Percentiles rank a stretch among this genome's conserved stretches.
Conservation (phyloP, 225 moss, liverwort and hornwort species). For the Lunularia cruciata region DNA sequence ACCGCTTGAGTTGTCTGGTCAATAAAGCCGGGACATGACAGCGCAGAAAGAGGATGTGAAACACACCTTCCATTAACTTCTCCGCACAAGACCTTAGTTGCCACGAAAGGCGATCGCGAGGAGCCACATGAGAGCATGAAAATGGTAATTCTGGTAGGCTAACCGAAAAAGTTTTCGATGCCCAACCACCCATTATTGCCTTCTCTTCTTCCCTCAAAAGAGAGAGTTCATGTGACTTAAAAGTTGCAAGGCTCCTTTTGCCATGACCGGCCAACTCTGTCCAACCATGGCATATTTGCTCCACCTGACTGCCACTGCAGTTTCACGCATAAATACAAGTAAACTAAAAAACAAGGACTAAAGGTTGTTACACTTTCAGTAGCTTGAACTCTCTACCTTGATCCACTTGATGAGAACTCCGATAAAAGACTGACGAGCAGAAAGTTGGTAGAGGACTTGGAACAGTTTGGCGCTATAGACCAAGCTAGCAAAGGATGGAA, state of each 20-base stretch:
- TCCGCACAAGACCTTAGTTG: slow-evolving; percentile 42
- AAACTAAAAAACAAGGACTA: not conserved
- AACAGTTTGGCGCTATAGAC: slow-evolving; percentile 51
- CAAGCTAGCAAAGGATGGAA: slow-evolving; percentile 58
- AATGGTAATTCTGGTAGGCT: slow-evolving; percentile 28
- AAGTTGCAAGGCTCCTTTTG: slow-evolving; percentile 17
- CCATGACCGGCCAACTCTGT: slow-evolving; percentile 25
- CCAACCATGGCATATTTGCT: slow-evolving; percentile 65
- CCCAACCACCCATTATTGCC: slow-evolving; percentile 56
- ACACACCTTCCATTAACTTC: slow-evolving; percentile 49
- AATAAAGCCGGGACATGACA: too few relatives aligned
- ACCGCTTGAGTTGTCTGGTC: too few relatives aligned
- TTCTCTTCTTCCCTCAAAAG: slow-evolving; percentile 48
- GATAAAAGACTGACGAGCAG: slow-evolving; percentile 34
- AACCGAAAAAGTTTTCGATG: slow-evolving; percentile 23
- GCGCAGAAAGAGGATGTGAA: too few relatives aligned
- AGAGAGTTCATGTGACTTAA: slow-evolving; percentile 34
- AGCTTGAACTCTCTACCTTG: not conserved
- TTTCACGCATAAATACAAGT: slow-evolving; percentile 11
- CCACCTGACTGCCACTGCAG: slow-evolving; percentile 30
- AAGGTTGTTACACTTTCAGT: not conserved
- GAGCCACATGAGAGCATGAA: slow-evolving; percentile 38
- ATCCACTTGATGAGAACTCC: not conserved
- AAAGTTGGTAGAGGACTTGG: slow-evolving; percentile 36
- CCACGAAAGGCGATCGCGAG: slow-evolving; percentile 68